Evolutionary conservation across 108 stramenopile species (phyloP), one percentile per base, ranked within the genome.

Genomic region (Skeletonema menzelii): DNA sequence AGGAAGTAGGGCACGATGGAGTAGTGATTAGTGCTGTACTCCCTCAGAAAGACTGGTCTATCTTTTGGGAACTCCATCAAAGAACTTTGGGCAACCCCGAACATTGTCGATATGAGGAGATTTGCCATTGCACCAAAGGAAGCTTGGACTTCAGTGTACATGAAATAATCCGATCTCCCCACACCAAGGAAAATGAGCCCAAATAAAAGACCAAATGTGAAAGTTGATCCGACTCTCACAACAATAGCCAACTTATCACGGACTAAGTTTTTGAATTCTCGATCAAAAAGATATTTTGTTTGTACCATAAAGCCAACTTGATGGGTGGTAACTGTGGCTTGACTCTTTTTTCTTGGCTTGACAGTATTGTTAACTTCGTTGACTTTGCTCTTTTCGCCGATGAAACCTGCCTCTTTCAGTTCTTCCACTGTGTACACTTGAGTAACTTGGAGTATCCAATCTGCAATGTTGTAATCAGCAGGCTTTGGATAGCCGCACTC

Each of bases 1-100:
- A 46, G 14, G 67, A 92, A 91, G 73, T 95, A 95, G 10, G 94
- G 49, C 19, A 83, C 12, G 34, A 88, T 86, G 20, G 72, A 57
- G 68, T 93, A 96, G 53, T 91, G 92, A 56, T 90, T 89, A 17
- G 91, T 93, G n/a, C 86, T 84, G 69, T 92, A 96, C 67, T 96
- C 95, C 26, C 95, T 72, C 1, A 96, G 65, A 72, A 96, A 96
- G 8, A 92, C 89, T 46, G 95, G 95, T 7, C 95, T 84, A 71
- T 96, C 91, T 40, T 89, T 75, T 4, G 95, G 92, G 65, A 93
- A 92, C 10, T 84, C 76, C 44, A 94, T 63, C 19, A 94, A 67
- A 32, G 88, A 73, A 13, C 88, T 87, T 67, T 86, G 86, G 4
- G 95, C 92, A 11, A 86, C 86, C 6, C 90, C 89, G 49, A 96